phyloP scores from a whole-genome alignment of 2,329 filamentous ascomycete species.

The Trichoderma hamatum region DNA sequence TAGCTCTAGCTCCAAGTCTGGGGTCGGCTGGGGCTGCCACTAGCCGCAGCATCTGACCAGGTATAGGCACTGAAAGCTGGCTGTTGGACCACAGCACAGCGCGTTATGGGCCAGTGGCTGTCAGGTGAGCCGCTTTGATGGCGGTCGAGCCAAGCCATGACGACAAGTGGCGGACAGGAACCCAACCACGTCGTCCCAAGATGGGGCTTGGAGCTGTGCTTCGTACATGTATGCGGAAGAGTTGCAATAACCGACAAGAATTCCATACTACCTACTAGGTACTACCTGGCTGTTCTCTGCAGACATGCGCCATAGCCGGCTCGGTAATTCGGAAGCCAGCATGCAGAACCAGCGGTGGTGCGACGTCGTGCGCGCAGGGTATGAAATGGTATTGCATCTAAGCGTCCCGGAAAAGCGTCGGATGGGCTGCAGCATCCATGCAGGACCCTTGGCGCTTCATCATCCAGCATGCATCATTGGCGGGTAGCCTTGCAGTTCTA shows the following conservation, averaged over 20 bases:
- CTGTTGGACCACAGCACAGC: background rate
- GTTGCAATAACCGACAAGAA: background rate
- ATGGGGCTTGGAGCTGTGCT: too few species aligned
- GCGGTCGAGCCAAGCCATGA: background rate
- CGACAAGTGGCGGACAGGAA: background rate
- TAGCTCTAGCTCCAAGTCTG: background rate
- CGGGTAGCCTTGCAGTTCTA: slow-evolving; percentile 12
- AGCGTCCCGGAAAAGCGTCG: background rate
- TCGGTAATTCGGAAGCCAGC: background rate
- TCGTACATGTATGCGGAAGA: background rate
- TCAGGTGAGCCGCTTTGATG: slow-evolving; percentile 11
- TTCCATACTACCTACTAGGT: background rate
- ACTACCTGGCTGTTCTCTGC: background rate
- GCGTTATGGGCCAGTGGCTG: background rate
- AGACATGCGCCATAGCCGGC: background rate
- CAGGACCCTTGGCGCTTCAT: slow-evolving; percentile 2
- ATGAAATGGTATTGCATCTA: background rate
- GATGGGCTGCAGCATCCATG: background rate
- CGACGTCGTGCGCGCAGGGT: too few species aligned
- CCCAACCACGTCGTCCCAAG: too few species aligned
- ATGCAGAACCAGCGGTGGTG: background rate
- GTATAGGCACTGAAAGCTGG: background rate
- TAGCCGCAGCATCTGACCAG: background rate
- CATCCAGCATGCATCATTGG: slow-evolving; percentile 5
- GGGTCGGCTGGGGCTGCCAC: slow-evolving; percentile 5